Evolutionary conservation across 768 basidiomycete genomes (phyloP).

Genomic region (Termitomyces titanicus): DNA sequence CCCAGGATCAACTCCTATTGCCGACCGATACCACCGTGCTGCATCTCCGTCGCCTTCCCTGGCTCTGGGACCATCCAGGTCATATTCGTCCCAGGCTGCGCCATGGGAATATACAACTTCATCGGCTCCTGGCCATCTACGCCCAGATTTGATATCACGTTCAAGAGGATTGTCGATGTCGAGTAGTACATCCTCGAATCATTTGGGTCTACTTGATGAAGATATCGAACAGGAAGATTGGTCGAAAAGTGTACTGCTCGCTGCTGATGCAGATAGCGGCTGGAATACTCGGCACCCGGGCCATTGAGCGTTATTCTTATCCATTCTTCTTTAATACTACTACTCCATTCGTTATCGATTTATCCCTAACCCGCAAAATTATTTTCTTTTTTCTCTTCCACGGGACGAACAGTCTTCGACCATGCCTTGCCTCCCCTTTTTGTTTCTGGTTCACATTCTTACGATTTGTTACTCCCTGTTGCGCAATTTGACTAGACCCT

Average conservation of each 20-base stretch:
- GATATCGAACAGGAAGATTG: constrained; percentile 55
- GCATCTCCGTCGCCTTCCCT: constrained; percentile 18
- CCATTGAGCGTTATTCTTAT: background rate
- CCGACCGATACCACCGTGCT: constrained; percentile 27
- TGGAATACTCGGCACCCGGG: constrained; percentile 18
- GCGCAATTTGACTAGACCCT: background rate
- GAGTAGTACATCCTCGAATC: constrained; percentile 40
- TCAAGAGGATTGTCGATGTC: constrained; percentile 21
- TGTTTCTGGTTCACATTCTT: background rate
- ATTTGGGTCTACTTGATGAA: constrained; percentile 43
- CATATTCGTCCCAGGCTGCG: constrained; percentile 14
- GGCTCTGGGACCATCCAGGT: constrained; percentile 16
- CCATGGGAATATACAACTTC: constrained; percentile 9
- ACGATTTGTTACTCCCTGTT: background rate
- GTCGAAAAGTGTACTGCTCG: constrained; percentile 70
- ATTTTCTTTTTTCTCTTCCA: background rate
- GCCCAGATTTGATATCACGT: constrained; percentile 19
- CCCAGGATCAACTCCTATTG: constrained; percentile 33
- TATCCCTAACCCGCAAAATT: background rate
- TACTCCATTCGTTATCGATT: background rate
- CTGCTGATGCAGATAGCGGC: constrained; percentile 49
- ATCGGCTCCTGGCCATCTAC: constrained; percentile 18
- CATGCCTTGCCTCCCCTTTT: constrained; percentile 1
- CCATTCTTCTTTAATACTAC: background rate
- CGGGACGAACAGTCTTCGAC: constrained; percentile 3